Evolutionary conservation across 768 basidiomycete genomes (phyloP), one percentile per base, ranked within the genome.

Genomic region (Pleurotus ostreatus): DNA sequence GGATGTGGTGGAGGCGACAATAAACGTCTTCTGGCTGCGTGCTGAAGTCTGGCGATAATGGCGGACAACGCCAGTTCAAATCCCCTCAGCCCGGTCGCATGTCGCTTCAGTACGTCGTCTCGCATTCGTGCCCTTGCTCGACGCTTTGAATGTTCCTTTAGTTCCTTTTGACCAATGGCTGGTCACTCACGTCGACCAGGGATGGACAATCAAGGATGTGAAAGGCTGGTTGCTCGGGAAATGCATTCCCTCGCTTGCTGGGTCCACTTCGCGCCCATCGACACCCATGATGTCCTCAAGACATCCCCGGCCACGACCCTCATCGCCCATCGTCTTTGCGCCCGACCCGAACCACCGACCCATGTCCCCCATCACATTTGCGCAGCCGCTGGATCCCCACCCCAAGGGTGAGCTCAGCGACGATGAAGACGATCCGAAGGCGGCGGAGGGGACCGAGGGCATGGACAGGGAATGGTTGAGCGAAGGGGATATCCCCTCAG

Each of bases 141-240:
- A 18, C 20, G 26, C 43, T 18, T 23, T 39, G 16, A 18, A 25
- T 25, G 6, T 4, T 23, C 18, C 15, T 23, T 20, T 53, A 85
- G 88, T 90, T 20, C 80, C 84, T 0, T 80, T 83, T 61, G 89
- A 91, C 67, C 87, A 88, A 70, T 91, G 88, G 88, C 71, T 89
- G 46, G 71, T 84, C n/a, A 88, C 88, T 11, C 85, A 86, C 63
- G 65, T 87, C 64, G 79, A 84, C 57, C 74, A 81, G 2, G 61
- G 70, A 26, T 86, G 81, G 80, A 83, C 82, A 61, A 74, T 89
- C 40, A 76, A 75, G 13, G 78, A 86, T 26, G 72, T 86, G 30
- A 91, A 90, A 61, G 74, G 77, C 30, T 82, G 79, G 74, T 69
- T 89, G 22, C 76, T 89, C 43, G 69, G 80, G 1, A 86, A 81